These are phyloP conservation scores for Strigomonas oncopelti DNA, from an alignment of 208 protist genomes.

Conservation along the genomic window DNA sequence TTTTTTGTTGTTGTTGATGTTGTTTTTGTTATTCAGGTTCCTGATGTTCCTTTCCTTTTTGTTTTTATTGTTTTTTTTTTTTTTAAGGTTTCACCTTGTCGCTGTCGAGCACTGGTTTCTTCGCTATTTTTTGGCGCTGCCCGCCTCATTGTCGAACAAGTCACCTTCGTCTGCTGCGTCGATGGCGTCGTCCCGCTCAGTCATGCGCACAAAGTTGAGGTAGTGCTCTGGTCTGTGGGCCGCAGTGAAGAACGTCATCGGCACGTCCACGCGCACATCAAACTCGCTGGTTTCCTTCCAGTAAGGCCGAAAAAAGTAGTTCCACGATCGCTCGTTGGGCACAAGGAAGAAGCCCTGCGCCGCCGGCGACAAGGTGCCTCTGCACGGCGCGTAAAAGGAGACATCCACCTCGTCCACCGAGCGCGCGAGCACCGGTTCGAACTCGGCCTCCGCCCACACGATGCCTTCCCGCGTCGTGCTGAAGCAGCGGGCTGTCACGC, in stretches of 20 bases:
- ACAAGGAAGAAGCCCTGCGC: conserved; percentile 79
- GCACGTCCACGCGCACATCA: conserved; percentile 68
- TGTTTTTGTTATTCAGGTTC: neutral
- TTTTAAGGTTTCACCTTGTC: too few species aligned
- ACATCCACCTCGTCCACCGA: conserved; percentile 47
- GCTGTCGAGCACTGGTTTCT: neutral
- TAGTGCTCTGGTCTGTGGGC: conserved; percentile 84
- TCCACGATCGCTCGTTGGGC: conserved; percentile 69
- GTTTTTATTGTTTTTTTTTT: conserved; percentile 6
- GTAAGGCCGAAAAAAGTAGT: conserved; percentile 79
- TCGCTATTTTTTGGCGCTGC: neutral
- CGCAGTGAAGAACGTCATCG: conserved; percentile 64
- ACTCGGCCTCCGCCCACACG: conserved; percentile 56
- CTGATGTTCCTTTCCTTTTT: neutral
- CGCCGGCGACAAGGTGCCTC: conserved; percentile 60
- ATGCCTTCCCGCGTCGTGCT: conserved; percentile 77
- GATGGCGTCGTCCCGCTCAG: conserved; percentile 26
- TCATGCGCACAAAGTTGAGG: conserved; percentile 76
- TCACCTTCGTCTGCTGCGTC: conserved; percentile 70
- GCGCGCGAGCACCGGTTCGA: conserved; percentile 48
- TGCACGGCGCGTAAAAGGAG: conserved; percentile 48
- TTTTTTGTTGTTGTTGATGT: neutral
- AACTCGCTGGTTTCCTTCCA: conserved; percentile 78
- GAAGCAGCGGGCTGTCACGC: conserved; percentile 72
- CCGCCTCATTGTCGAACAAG: conserved; percentile 27